Evolutionary conservation across 805 yeast genomes (phyloP).

Genomic region (Saccharomyces paradoxus): DNA sequence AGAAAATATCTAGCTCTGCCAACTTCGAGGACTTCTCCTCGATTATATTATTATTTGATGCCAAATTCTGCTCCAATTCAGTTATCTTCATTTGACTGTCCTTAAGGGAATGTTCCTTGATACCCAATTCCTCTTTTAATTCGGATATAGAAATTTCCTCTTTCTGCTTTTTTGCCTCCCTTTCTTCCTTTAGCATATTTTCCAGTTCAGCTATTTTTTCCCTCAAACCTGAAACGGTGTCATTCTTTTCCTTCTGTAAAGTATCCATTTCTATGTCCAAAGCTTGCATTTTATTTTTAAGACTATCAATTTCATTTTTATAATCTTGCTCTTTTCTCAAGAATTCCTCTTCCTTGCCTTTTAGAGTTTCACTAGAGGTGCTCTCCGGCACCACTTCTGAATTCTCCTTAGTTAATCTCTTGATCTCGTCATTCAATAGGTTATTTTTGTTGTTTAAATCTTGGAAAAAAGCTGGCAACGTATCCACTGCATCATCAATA

Average conservation of each 20-base stretch:
- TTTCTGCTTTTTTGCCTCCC: background rate
- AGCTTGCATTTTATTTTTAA: slow-evolving; percentile 1
- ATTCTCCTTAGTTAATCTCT: slow-evolving; percentile 30
- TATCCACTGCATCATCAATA: slow-evolving; percentile 63
- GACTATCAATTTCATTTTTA: background rate
- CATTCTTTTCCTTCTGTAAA: background rate
- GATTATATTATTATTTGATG: background rate
- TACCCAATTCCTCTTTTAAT: background rate
- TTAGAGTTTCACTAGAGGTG: background rate
- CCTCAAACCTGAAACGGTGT: background rate
- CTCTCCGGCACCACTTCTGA: slow-evolving; percentile 6
- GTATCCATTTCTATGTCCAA: slow-evolving; percentile 1
- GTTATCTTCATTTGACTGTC: background rate
- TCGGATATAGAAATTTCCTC: background rate
- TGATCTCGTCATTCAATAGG: slow-evolving; percentile 58
- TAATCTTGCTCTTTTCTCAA: slow-evolving; percentile 13
- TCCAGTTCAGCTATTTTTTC: background rate
- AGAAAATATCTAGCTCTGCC: background rate
- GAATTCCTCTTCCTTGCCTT: background rate
- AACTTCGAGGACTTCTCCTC: slow-evolving; percentile 1
- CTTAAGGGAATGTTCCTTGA: background rate
- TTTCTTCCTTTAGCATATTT: background rate
- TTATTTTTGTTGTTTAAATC: slow-evolving; percentile 53
- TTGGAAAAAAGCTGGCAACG: slow-evolving; percentile 59
- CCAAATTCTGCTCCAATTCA: background rate